These are phyloP conservation scores for Fusarium transvaalense DNA, from an alignment of 2,329 filamentous ascomycete genomes.

Conservation along the genomic window DNA sequence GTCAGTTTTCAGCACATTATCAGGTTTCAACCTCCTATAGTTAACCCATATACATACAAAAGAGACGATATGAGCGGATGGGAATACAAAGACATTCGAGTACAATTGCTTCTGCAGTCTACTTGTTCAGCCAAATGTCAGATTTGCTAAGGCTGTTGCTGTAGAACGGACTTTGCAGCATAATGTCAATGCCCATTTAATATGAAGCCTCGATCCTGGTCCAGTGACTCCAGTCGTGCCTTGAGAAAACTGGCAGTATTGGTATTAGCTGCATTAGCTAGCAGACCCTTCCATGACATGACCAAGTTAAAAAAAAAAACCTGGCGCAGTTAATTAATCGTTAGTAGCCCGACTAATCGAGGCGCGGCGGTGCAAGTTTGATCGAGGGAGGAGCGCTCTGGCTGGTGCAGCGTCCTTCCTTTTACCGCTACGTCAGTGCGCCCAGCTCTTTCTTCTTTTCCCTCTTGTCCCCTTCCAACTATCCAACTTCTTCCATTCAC, in stretches of 20 bases:
- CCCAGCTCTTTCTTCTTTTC: constrained; percentile 6
- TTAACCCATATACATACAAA: background rate
- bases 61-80: background rate
- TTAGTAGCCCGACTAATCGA: constrained; percentile 17
- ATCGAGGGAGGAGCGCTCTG: constrained; percentile 23
- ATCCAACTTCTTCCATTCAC: constrained; percentile 14
- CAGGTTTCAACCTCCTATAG: background rate
- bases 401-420: constrained; percentile 7
- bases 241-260: constrained; percentile 5
- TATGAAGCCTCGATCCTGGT: constrained; percentile 11
- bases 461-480: background rate
- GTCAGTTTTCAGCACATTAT: background rate
- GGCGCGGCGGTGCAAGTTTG: constrained; percentile 11
- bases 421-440: constrained; percentile 27
- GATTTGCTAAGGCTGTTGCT: background rate
- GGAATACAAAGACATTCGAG: constrained; percentile 1
- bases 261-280: constrained; percentile 9
- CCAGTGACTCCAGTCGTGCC: background rate
- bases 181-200: background rate
- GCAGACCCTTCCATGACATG: constrained; percentile 9
- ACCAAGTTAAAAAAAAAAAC: constrained; percentile 29
- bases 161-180: background rate
- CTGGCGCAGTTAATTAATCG: constrained; percentile 27
- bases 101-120: constrained; percentile 1
- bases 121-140: too few species aligned